These are phyloP conservation scores for Artemisia argyi DNA, from an alignment of 129 eudicot species.

Conservation along the genomic window DNA sequence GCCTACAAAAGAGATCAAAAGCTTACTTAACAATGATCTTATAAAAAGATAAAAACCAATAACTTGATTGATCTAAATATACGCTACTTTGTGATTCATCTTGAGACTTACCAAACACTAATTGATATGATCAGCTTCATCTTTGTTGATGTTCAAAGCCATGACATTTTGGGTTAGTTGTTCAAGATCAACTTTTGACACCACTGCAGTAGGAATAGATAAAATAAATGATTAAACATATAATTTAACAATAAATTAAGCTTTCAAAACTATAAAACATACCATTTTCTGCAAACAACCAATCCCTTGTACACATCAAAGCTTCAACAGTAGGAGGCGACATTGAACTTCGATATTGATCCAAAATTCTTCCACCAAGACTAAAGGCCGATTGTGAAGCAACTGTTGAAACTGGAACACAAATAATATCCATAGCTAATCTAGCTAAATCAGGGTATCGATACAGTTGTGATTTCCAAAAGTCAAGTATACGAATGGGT, in stretches of 20 bases:
- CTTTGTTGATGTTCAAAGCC: too few relatives aligned
- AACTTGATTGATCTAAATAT: too few relatives aligned
- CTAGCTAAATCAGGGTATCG: conserved; percentile 1
- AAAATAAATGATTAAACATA: not conserved
- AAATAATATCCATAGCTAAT: not conserved
- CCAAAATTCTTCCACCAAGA: conserved; percentile 6
- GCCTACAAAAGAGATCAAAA: too few relatives aligned
- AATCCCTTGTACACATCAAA: not conserved
- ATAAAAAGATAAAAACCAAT: too few relatives aligned
- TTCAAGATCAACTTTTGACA: not conserved
- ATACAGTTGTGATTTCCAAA: not conserved
- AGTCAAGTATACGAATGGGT: not conserved
- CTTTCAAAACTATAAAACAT: not conserved
- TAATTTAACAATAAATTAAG: not conserved
- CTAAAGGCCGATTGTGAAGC: conserved; percentile 13
- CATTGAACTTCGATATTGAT: conserved; percentile 12
- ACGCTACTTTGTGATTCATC: too few relatives aligned
- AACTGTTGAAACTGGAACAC: conserved; percentile 6
- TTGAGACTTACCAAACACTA: too few relatives aligned
- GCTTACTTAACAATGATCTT: too few relatives aligned
- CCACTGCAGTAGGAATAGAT: not conserved
- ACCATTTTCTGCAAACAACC: not conserved
- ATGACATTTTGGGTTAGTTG: not conserved
- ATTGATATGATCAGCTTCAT: too few relatives aligned
- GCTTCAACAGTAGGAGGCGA: not conserved